Base-by-base conservation (phyloP, 1,284 basidiomycete genomes). In the Xerocomus tenax region DNA sequence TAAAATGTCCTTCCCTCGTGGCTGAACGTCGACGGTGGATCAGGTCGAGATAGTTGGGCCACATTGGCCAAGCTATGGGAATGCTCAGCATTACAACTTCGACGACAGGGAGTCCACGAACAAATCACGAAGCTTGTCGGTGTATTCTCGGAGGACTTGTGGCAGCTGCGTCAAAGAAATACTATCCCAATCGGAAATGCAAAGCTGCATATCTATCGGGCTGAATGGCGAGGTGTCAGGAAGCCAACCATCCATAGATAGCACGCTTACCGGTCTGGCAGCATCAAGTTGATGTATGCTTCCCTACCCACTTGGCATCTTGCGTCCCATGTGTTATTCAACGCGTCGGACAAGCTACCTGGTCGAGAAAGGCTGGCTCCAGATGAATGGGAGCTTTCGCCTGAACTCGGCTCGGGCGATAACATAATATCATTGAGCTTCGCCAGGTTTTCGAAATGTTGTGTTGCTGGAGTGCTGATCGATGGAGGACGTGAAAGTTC, bases 181-280 rank as follows among this genome's bases (percentile, higher is more conserved):
- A 13, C 54, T 19, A 28, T 52, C 54, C 23, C 61, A 63, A 30
- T 77, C 69, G 48, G 71, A 67, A 26, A 73, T 60, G 47, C 72
- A 65, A 46, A 78, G 66, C n/a, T 71, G 69, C 51, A 75, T 52
- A 55, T 82, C 79, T 69, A 76, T 71, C 10, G 73, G 69, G 15
- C 80, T 82, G 54, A 30, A 44, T 35, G 42, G 10, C 32, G 38
- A 41, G 16, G 48, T 21, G 19, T 57, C 48, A 62, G 42, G 21
- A 28, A 47, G 42, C 25, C 39, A 47, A 30, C 32, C 44, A 34
- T 48, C 38, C 34, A 42, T n/a, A 13, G 13, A 43, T 34, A 44
- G 32, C 15, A 43, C 32, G 64, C 72, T 46, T 50, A 79, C 81
- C 78, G 71, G 57, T 81, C 74, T 38, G 81, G 82, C 54, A 84